A percentile compares a stretch with the other conserved stretches of the same genome.
phyloP scores from a whole-genome alignment of 2,329 filamentous ascomycete species.

The Periconia sp. region DNA sequence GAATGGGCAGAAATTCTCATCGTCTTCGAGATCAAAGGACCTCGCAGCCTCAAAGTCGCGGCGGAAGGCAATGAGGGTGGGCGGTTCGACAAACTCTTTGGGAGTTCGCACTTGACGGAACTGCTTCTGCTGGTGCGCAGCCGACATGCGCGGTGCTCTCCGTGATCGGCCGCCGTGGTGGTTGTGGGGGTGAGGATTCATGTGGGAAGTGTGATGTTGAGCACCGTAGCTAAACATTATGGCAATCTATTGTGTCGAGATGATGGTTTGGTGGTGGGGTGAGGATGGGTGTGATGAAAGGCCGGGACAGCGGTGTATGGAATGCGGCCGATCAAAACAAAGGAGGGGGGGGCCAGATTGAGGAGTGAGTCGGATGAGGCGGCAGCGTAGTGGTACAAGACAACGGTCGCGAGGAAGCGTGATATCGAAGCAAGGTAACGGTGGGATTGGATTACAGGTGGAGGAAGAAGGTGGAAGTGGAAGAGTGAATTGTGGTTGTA shows the following conservation, averaged over 20 bases:
- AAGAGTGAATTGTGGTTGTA: not conserved
- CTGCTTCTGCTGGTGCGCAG: constrained; percentile 85
- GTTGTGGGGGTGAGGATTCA: constrained; percentile 65
- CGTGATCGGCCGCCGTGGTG: constrained; percentile 85
- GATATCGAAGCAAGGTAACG: too few relatives aligned
- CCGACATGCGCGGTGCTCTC: constrained; percentile 76
- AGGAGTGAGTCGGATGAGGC: constrained; percentile 7
- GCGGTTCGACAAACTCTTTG: constrained; percentile 78
- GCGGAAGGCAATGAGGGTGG: constrained; percentile 75
- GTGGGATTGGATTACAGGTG: not conserved
- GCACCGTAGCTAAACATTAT: constrained; percentile 51
- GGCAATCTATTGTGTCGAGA: constrained; percentile 39
- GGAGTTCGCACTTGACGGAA: constrained; percentile 82
- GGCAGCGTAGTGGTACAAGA: constrained; percentile 2
- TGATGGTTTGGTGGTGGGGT: constrained; percentile 20
- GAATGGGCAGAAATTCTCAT: constrained; percentile 89
- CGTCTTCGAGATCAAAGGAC: constrained; percentile 94
- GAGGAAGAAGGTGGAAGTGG: not conserved
- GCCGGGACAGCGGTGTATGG: constrained; percentile 9
- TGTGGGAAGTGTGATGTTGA: constrained; percentile 50
- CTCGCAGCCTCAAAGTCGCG: constrained; percentile 86
- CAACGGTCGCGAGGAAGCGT: not conserved
- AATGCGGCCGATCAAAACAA: constrained; percentile 20
- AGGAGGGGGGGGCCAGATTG: constrained; percentile 16
- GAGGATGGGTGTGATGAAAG: constrained; percentile 7